Evolutionary conservation across 192 early-diverging fungal species (phyloP).

Genomic region (Chytriomyces sp.): DNA sequence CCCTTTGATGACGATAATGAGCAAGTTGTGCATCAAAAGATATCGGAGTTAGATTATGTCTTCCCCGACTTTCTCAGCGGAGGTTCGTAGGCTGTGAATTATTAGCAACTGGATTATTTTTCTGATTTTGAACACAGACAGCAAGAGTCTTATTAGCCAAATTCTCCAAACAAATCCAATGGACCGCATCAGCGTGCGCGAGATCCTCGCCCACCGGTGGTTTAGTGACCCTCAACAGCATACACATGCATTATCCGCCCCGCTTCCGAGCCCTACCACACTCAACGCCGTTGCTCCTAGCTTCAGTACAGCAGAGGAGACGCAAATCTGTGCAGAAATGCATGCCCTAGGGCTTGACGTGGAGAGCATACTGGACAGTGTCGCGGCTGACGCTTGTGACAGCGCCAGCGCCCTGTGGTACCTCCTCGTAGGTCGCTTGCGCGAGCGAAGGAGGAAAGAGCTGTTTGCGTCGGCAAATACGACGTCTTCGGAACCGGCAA

Average conservation of each 20-base stretch:
- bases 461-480: too few species aligned
- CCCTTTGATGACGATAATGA: constrained; percentile 77
- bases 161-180: constrained; percentile 71
- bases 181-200: constrained; percentile 63
- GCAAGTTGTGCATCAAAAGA: constrained; percentile 66
- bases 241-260: constrained; percentile 21
- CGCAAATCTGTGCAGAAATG: constrained; percentile 49
- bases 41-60: constrained; percentile 71
- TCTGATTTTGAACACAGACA: constrained; percentile 40
- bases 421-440: constrained; percentile 54
- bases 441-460: background rate
- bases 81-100: constrained; percentile 33
- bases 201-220: constrained; percentile 73
- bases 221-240: constrained; percentile 31
- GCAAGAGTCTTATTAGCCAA: constrained; percentile 61
- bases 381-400: constrained; percentile 62
- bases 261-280: too few species aligned
- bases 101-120: background rate
- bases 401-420: constrained; percentile 70
- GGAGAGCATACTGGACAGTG: constrained; percentile 53
- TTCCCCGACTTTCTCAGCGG: constrained; percentile 64
- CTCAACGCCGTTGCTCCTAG: constrained; percentile 30
- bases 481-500: too few species aligned
- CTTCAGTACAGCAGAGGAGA: constrained; percentile 51
- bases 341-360: constrained; percentile 61